Conservation (phyloP, 1,284 basidiomycete genomes). For the Mycosarcoma maydis region DNA sequence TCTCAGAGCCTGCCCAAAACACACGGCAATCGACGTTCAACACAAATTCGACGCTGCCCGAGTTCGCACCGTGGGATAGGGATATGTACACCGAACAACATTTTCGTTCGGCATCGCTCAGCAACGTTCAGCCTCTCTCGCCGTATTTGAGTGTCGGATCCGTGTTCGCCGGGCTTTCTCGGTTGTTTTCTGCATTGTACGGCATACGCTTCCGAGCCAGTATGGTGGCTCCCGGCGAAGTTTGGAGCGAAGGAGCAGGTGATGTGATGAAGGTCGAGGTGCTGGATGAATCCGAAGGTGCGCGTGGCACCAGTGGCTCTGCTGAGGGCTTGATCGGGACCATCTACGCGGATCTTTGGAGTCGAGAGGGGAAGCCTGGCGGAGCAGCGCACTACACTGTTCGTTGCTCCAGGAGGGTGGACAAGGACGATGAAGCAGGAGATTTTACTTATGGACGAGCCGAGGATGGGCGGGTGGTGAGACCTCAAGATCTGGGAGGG, state of each 20-base stretch:
- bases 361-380: slow-evolving; percentile 82
- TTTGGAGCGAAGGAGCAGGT: slow-evolving; percentile 75
- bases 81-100: slow-evolving; percentile 61
- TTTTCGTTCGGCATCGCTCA: slow-evolving; percentile 33
- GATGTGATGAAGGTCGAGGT: slow-evolving; percentile 93
- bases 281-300: slow-evolving; percentile 82
- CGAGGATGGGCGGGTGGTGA: slow-evolving; percentile 55
- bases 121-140: slow-evolving; percentile 52
- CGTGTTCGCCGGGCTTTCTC: slow-evolving; percentile 62
- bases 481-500: slow-evolving; percentile 24
- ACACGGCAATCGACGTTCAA: slow-evolving; percentile 12
- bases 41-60: slow-evolving; percentile 8
- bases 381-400: slow-evolving; percentile 98
- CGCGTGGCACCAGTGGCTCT: slow-evolving; percentile 3
- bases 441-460: slow-evolving; percentile 73
- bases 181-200: slow-evolving; percentile 60
- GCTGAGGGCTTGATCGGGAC: slow-evolving; percentile 78
- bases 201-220: slow-evolving; percentile 61
- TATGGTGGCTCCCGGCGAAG: slow-evolving; percentile 74
- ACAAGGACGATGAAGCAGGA: slow-evolving; percentile 82
- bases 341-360: slow-evolving; percentile 93
- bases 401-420: slow-evolving; percentile 87
- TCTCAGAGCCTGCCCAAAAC: neutral
- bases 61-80: slow-evolving; percentile 61
- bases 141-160: slow-evolving; percentile 63